Evolutionary conservation across 2,329 filamentous ascomycete genomes (phyloP).

Genomic region (Raffaelea deltoideospora): DNA sequence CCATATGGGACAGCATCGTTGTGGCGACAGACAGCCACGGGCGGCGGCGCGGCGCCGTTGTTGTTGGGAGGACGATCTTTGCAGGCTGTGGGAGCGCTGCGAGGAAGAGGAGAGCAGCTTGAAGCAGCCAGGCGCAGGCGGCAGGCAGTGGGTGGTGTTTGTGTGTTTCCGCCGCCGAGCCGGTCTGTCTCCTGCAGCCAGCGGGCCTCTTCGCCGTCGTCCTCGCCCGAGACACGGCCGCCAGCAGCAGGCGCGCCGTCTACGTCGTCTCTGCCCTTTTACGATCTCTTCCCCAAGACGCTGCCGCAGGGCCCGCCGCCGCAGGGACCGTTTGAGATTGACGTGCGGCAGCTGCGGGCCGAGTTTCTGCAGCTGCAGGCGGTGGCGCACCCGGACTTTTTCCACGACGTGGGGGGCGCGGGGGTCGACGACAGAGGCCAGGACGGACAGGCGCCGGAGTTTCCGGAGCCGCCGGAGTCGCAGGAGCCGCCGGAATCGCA

Average conservation of each 20-base stretch:
- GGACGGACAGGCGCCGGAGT: not conserved
- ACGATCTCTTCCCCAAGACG: constrained; percentile 74
- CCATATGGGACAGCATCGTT: no score
- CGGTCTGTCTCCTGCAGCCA: not conserved
- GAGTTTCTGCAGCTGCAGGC: constrained; percentile 82
- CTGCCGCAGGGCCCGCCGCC: constrained; percentile 69
- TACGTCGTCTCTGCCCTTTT: constrained; percentile 30
- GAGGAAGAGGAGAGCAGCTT: no score
- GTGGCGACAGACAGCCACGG: no score
- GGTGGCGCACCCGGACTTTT: constrained; percentile 58
- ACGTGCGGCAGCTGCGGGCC: constrained; percentile 52
- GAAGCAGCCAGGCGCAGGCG: no score
- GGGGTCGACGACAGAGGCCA: not conserved
- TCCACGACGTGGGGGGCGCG: constrained; percentile 16
- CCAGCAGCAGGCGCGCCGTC: not conserved
- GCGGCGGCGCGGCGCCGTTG: no score
- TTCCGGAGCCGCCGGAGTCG: not conserved
- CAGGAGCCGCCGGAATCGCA: not conserved
- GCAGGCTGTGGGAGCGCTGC: no score
- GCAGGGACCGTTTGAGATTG: constrained; percentile 56
- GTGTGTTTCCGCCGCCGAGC: not conserved
- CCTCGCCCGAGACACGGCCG: not conserved
- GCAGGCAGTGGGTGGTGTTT: no score
- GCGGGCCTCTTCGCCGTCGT: not conserved
- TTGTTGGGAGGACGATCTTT: no score